These are phyloP conservation scores for Trapa bicornis DNA, from an alignment of 345 rosid species.

Conservation along the genomic window DNA sequence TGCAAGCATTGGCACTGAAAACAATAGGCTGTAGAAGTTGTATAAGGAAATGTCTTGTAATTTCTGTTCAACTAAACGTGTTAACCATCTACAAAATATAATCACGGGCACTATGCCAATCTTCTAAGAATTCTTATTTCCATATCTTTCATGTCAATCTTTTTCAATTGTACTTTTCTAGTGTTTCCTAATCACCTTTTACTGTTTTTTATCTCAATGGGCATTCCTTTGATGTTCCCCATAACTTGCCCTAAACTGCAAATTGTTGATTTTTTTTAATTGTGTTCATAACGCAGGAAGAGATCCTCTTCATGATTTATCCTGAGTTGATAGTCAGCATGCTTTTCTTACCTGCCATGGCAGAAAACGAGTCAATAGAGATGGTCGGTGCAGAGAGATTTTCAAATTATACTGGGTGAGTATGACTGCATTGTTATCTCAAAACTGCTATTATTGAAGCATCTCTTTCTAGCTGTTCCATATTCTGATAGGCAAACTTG, in stretches of 20 bases:
- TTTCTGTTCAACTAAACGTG: not conserved
- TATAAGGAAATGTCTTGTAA: not conserved
- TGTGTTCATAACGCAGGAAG: conserved; percentile 44
- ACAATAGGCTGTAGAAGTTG: not conserved
- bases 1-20: not conserved
- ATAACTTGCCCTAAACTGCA: not conserved
- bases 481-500: not conserved
- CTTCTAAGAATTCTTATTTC: not conserved
- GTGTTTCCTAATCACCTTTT: not conserved
- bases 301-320: conserved; percentile 90
- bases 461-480: not conserved
- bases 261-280: not conserved
- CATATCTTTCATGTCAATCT: not conserved
- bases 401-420: conserved; percentile 80
- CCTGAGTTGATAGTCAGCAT: conserved; percentile 88
- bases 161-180: not conserved
- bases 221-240: not conserved
- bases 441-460: not conserved
- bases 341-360: conserved; percentile 90
- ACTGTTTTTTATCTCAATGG: not conserved
- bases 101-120: not conserved
- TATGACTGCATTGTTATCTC: not conserved
- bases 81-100: not conserved
- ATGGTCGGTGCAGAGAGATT: conserved; percentile 81
- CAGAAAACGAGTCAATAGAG: conserved; percentile 77